Percentiles rank a stretch among this genome's conserved stretches.
Evolutionary conservation across 352 stramenopile species (phyloP).

Genomic region (Stramenopiles sp.): DNA sequence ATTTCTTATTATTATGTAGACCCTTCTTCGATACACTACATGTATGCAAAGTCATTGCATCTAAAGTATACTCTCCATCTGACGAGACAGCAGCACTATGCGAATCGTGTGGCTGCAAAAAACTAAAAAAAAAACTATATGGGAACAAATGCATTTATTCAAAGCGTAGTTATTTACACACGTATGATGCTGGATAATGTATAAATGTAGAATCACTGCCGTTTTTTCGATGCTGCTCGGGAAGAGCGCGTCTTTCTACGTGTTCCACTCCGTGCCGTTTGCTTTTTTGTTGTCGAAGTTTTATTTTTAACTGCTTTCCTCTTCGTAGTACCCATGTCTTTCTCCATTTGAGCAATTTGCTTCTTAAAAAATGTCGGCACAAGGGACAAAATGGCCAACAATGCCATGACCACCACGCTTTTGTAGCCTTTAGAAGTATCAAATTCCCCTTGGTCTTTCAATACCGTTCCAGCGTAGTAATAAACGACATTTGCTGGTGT

Average conservation of each 20-base stretch:
- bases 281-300: not conserved
- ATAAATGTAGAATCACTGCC: too few relatives aligned
- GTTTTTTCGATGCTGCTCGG: not conserved
- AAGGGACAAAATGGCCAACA: not conserved
- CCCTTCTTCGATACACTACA: too few relatives aligned
- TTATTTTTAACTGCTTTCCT: not conserved
- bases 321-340: not conserved
- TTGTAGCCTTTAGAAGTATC: constrained; percentile 7
- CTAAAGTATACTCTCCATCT: too few relatives aligned
- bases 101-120: too few relatives aligned
- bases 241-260: not conserved
- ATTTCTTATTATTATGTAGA: too few relatives aligned
- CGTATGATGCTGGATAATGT: too few relatives aligned
- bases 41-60: too few relatives aligned
- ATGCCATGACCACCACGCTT: not conserved
- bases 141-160: too few relatives aligned
- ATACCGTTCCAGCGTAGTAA: constrained; percentile 2
- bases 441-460: constrained; percentile 8
- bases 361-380: constrained; percentile 5
- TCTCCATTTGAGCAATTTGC: constrained; percentile 2
- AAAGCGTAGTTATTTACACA: too few relatives aligned
- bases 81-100: too few relatives aligned
- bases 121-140: too few relatives aligned
- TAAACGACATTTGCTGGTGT: constrained; percentile 10
- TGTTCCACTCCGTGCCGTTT: not conserved